Evolutionary conservation across 352 stramenopile genomes (phyloP), one percentile per base, ranked within the genome.

Genomic region (Saprolegnia diclina): DNA sequence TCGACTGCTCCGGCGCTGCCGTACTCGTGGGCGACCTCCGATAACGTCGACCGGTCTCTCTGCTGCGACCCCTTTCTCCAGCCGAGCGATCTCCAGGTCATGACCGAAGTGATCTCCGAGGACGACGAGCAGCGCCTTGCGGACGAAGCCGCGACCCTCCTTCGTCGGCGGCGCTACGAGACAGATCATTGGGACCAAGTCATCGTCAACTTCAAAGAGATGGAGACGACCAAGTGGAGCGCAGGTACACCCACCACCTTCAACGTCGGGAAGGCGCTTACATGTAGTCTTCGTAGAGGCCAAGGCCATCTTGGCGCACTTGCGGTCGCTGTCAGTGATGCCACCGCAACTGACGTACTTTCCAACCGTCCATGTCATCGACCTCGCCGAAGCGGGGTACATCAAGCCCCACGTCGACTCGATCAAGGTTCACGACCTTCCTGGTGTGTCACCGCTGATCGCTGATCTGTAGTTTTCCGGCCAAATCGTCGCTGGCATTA

Each of bases 121-220:
- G 79, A 92, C 29, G 84, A 94, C 59, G 86, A 94, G 74, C 62
- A 54, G 5, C 61, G 90, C 7, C 61, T 94, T 48, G 79, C 85
- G 9, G 82, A 94, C 52, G 86, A 94, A 73, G 90, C 82, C 59
- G 74, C 76, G 38, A 67, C 71, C 53, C 75, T 90, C 32, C 73
- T 94, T n/a, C 76, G 73, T 22, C 82, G 85, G 38, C 79, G 86
- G n/a, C 82, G 83, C 46, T 92, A 90, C 65, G 84, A 94, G 44
- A 76, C 86, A 45, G 77, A 88, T 54, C 86, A 94, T 67, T 94
- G 86, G 86, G 86, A 94, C 76, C 78, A 87, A 40, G 83, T 87
- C 35, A 94, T 94, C 65, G 69, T 94, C 75, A 92, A 94, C 64
- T 94, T 90, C 68, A 92, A 92, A 67, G 86, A 94, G 76, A 94